Evolutionary conservation across 306 rosid species (phyloP).

Genomic region (Styphnolobium japonicum): DNA sequence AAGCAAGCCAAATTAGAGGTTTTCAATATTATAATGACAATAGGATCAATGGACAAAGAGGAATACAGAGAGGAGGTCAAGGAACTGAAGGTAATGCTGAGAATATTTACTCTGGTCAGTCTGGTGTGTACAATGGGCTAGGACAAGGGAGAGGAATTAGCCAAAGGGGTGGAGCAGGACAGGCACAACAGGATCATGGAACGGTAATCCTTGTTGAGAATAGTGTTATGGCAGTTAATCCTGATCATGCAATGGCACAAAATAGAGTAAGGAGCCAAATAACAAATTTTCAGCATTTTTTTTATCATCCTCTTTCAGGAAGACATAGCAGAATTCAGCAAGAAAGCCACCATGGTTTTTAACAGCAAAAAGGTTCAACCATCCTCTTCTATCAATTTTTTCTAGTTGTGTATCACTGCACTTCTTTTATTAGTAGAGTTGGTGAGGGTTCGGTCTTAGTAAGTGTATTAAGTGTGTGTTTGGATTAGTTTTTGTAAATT

Average conservation of each 20-base stretch:
- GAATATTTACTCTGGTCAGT: not conserved
- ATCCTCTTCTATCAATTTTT: not conserved
- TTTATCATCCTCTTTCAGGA: no score
- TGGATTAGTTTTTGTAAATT: no score
- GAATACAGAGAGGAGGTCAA: not conserved
- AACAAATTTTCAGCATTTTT: not conserved
- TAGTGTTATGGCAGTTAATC: not conserved
- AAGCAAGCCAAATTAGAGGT: not conserved
- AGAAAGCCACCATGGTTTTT: not conserved
- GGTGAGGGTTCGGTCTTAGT: no score
- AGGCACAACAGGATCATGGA: not conserved
- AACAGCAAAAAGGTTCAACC: not conserved
- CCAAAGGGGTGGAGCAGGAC: not conserved
- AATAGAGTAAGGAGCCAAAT: not conserved
- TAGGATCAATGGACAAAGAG: not conserved
- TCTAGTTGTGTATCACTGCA: no score
- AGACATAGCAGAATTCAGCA: not conserved
- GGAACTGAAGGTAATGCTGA: not conserved
- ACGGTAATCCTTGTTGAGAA: not conserved
- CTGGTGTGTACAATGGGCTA: not conserved
- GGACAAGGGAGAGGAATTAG: not conserved
- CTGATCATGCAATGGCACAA: not conserved
- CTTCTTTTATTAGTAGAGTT: not conserved
- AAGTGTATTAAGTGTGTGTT: no score
- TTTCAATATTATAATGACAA: not conserved